These are phyloP conservation scores for Isoetes taiwanensis DNA, from an alignment of 75 land plant genomes.

Conservation along the genomic window DNA sequence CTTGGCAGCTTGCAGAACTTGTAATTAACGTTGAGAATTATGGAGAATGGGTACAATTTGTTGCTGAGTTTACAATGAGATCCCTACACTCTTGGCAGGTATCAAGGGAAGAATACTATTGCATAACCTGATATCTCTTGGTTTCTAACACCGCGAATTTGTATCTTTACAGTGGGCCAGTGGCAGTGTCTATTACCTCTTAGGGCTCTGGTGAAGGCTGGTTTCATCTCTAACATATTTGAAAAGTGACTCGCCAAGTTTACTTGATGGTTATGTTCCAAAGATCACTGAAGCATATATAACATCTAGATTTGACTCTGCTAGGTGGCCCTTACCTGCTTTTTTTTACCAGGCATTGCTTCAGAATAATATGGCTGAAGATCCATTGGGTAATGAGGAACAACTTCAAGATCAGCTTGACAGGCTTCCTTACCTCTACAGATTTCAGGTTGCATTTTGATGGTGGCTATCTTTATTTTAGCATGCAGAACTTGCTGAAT, in stretches of 20 bases:
- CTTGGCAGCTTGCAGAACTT: constrained; percentile 62
- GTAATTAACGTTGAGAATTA: constrained; percentile 83
- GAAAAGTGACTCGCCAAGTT: constrained; percentile 72
- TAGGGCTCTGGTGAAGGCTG: constrained; percentile 90
- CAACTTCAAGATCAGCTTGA: constrained; percentile 92
- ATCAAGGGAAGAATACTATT: background rate
- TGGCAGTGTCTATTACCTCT: constrained; percentile 84
- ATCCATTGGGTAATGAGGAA: constrained; percentile 88
- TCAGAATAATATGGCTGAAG: constrained; percentile 63
- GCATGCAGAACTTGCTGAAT: no score
- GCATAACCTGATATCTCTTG: background rate
- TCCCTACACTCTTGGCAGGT: constrained; percentile 97
- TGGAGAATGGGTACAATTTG: constrained; percentile 77
- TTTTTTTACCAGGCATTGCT: constrained; percentile 49
- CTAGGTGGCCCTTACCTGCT: no score
- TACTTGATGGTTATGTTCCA: constrained; percentile 82
- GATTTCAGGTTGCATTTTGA: constrained; percentile 47
- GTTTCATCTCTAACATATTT: constrained; percentile 87
- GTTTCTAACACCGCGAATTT: no score
- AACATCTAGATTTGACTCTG: constrained; percentile 75
- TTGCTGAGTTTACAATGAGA: constrained; percentile 85
- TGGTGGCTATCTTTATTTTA: no score
- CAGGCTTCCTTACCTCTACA: constrained; percentile 69
- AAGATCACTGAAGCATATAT: constrained; percentile 84
- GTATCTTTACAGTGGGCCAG: constrained; percentile 98